These are phyloP conservation scores for Candida gigantensis DNA, from an alignment of 1,139 yeast species.

Conservation along the genomic window DNA sequence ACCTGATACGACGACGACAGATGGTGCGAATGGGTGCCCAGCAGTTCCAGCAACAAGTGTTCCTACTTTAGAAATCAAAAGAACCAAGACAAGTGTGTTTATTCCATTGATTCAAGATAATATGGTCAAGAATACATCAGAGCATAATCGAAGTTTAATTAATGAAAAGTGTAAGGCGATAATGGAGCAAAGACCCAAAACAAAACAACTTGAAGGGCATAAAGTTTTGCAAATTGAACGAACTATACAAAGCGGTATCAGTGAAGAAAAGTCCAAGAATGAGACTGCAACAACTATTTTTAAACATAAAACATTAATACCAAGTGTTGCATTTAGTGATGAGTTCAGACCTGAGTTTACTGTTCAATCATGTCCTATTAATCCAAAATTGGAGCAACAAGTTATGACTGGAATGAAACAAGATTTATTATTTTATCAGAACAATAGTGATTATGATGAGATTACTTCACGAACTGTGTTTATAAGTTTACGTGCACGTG, in stretches of 20 bases:
- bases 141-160: constrained; percentile 27
- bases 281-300: constrained; percentile 15
- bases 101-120: constrained; percentile 25
- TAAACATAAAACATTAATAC: constrained; percentile 29
- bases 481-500: constrained; percentile 56
- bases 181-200: constrained; percentile 22
- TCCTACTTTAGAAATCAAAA: constrained; percentile 22
- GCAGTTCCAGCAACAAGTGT: background rate
- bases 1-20: background rate
- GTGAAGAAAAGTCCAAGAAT: too few relatives aligned
- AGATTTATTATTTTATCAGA: constrained; percentile 49
- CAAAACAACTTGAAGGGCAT: constrained; percentile 2
- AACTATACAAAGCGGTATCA: background rate
- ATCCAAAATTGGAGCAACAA: constrained; percentile 53
- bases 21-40: background rate
- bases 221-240: constrained; percentile 6
- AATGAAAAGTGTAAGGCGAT: constrained; percentile 28
- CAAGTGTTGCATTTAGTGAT: constrained; percentile 51
- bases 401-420: constrained; percentile 56
- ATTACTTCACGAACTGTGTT: constrained; percentile 41
- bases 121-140: constrained; percentile 21
- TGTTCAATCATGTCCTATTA: constrained; percentile 50
- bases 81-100: constrained; percentile 29
- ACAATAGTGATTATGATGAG: constrained; percentile 33
- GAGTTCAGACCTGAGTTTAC: constrained; percentile 55